Percentiles rank a stretch among this genome's conserved stretches.
Conservation (phyloP, 2,329 filamentous ascomycete genomes). For the Talaromyces albobiverticillius region DNA sequence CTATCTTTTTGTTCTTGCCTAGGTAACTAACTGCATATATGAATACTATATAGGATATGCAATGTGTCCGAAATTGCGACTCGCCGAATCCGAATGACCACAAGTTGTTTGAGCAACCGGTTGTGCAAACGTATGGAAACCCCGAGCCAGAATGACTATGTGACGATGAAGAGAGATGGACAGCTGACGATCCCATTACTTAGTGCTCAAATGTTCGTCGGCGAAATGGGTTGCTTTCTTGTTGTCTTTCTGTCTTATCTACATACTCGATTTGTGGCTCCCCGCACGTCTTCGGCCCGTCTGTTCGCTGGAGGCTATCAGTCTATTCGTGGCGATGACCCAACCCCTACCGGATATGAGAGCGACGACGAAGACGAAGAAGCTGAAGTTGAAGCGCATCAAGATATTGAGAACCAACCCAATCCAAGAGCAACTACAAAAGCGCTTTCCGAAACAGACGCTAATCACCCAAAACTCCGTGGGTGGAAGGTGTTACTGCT, state of each 20-base stretch:
- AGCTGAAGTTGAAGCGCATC: constrained; percentile 41
- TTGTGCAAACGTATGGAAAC: constrained; percentile 71
- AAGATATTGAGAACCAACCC: constrained; percentile 27
- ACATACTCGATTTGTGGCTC: constrained; percentile 56
- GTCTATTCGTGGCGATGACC: constrained; percentile 54
- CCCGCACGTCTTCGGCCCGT: constrained; percentile 38
- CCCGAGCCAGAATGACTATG: neutral
- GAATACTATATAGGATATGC: constrained; percentile 65
- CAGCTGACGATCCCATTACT: neutral
- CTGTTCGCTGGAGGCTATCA: constrained; percentile 60
- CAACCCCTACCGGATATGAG: constrained; percentile 43
- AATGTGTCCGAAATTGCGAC: constrained; percentile 91
- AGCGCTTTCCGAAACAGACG: constrained; percentile 50
- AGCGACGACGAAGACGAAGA: constrained; percentile 24
- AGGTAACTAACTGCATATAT: neutral
- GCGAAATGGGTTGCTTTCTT: constrained; percentile 94
- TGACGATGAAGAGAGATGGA: neutral
- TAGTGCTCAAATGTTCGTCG: constrained; percentile 89
- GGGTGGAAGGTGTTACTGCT: constrained; percentile 73
- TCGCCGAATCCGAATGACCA: constrained; percentile 63
- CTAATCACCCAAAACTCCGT: constrained; percentile 59
- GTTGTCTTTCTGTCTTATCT: constrained; percentile 71
- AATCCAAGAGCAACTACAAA: constrained; percentile 47
- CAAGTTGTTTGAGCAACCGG: constrained; percentile 83
- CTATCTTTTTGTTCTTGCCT: constrained; percentile 5